phyloP scores from a whole-genome alignment of 2,329 filamentous ascomycete species.

The Cryphonectria radicalis region DNA sequence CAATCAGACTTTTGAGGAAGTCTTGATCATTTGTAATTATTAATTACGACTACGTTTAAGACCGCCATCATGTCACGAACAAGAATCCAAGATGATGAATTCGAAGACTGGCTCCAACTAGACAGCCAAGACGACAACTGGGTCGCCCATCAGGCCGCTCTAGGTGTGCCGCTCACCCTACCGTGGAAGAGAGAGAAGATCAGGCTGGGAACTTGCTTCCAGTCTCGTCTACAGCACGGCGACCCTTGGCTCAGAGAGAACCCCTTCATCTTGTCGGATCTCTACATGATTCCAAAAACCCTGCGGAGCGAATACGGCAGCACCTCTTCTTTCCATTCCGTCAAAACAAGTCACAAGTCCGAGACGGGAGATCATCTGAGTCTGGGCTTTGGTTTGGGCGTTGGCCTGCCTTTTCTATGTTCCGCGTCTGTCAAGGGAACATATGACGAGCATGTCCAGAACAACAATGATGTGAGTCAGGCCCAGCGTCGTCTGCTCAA shows the following conservation, averaged over 20 bases:
- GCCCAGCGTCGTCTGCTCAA: background rate
- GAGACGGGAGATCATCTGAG: slow-evolving; percentile 7
- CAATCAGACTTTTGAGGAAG: too few species aligned
- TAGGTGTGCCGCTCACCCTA: background rate
- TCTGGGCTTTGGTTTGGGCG: background rate
- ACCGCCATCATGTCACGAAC: background rate
- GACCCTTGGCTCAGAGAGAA: slow-evolving; percentile 3
- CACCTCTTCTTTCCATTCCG: slow-evolving; percentile 4
- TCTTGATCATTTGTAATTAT: background rate
- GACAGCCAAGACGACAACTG: background rate
- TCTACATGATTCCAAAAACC: slow-evolving; percentile 3
- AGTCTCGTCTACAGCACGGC: background rate
- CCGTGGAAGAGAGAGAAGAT: background rate
- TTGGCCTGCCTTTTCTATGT: background rate
- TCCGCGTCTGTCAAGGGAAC: slow-evolving; percentile 9
- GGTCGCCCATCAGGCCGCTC: background rate
- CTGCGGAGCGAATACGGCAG: slow-evolving; percentile 7
- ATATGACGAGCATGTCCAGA: slow-evolving; percentile 7
- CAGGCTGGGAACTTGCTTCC: slow-evolving; percentile 7
- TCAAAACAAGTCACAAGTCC: background rate
- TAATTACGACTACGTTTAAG: background rate
- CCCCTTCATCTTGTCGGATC: slow-evolving; percentile 7
- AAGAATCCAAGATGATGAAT: slow-evolving; percentile 3
- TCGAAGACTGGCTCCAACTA: slow-evolving; percentile 4
- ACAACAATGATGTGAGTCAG: slow-evolving; percentile 2